Evolutionary conservation across 768 basidiomycete genomes (phyloP), one percentile per base, ranked within the genome.

Genomic region (Amanita pseudoporphyria): DNA sequence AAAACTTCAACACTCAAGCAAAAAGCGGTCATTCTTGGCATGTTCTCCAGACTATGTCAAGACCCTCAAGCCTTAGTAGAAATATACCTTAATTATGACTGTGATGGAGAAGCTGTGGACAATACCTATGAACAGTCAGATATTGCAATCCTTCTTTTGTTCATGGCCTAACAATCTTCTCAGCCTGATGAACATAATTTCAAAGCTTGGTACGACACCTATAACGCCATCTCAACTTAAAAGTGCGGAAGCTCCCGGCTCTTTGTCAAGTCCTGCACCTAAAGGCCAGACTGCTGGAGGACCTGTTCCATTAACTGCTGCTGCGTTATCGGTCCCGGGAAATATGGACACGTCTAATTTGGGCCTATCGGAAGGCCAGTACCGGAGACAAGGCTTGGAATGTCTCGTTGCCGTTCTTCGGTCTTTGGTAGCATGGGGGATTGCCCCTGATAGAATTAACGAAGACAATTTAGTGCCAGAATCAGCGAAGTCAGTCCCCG

Each of bases 51-150:
- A 36, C 69, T 99, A 13, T 94, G 89, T 59, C 89, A 95, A 63
- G 96, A 98, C 60, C 93, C 96, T 1, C 96, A 98, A 64, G 93
- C 95, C 7, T 72, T 99, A 16, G 96, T 99, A 26, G 96, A 99
- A 64, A 82, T 98, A 51, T 99, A 98, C 68, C 82, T 99, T 63
- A 99, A 99, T 64, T 99, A 99, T 61, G 96, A 99, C 61, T 99
- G 96, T 62, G 96, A 99, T 60, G 80, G 91, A 52, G 85, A 91
- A 52, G 91, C 95, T 3, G 78, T 78, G 9, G 95, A 96, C 60
- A 98, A 99, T 67, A 94, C 98, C 51, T 99, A 98, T 65, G 96
- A 99, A 60, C 88, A 89, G 82, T 90, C 59, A 60, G 24, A 41
- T n/a, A n/a, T 44, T 10, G 9, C 35, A 7, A 6, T 6, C 9